Evolutionary conservation across 140 eudicot genomes (phyloP).

Genomic region (Bidens hawaiensis): DNA sequence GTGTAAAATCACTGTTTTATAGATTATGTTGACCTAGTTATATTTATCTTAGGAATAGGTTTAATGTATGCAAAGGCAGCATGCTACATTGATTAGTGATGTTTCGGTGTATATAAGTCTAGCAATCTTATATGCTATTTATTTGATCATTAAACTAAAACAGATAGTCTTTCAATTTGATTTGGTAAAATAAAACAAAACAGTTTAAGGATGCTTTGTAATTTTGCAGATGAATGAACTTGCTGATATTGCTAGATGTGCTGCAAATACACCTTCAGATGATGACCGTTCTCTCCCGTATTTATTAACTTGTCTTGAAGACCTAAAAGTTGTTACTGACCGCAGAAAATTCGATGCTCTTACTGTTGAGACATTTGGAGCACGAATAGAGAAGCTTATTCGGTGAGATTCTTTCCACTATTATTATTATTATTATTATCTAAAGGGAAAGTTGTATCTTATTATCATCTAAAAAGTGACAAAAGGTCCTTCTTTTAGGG

Average conservation of each 20-base stretch:
- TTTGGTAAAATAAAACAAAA: neutral
- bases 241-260: slow-evolving; percentile 94
- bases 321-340: slow-evolving; percentile 74
- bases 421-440: neutral
- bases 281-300: slow-evolving; percentile 74
- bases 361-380: slow-evolving; percentile 93
- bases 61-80: neutral
- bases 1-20: neutral
- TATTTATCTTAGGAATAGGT: neutral
- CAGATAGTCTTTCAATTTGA: neutral
- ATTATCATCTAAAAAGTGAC: neutral
- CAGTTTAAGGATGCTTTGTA: slow-evolving; percentile 6
- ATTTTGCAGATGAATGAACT: slow-evolving; percentile 84
- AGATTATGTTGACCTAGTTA: neutral
- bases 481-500: neutral
- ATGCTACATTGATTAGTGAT: too few species aligned
- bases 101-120: neutral
- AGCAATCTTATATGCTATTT: neutral
- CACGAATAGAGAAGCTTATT: slow-evolving; percentile 92
- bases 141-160: slow-evolving; percentile 1
- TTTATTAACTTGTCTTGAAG: slow-evolving; percentile 90
- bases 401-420: slow-evolving; percentile 41
- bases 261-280: slow-evolving; percentile 73
- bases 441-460: neutral
- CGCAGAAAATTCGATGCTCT: slow-evolving; percentile 88